Conservation (phyloP, 2,329 filamentous ascomycete genomes). For the Neophaeococcomyces aloes region DNA sequence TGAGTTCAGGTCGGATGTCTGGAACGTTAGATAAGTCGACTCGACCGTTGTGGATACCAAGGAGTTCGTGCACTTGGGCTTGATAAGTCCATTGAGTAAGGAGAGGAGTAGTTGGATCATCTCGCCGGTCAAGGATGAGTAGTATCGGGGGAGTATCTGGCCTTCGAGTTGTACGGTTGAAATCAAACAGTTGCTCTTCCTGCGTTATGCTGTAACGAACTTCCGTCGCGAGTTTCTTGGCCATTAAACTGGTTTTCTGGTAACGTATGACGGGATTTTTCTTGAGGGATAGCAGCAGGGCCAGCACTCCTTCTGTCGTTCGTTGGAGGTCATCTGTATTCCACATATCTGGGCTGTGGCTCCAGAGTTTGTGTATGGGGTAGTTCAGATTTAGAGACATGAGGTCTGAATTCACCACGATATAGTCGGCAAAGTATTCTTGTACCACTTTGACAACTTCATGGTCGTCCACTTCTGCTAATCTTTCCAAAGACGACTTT, state of each 20-base stretch:
- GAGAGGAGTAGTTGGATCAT: conserved; percentile 88
- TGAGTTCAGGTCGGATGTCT: conserved; percentile 74
- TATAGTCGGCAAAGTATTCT: conserved; percentile 92
- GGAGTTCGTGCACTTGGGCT: conserved; percentile 96
- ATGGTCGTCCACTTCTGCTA: conserved; percentile 94
- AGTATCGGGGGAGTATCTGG: conserved; percentile 82
- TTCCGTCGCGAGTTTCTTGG: conserved; percentile 88
- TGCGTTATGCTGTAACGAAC: conserved; percentile 87
- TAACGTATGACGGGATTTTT: conserved; percentile 95
- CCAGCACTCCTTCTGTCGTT: conserved; percentile 76
- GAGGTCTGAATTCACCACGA: conserved; percentile 88
- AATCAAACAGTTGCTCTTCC: conserved; percentile 93
- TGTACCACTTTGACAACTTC: conserved; percentile 91
- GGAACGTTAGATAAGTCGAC: conserved; percentile 78
- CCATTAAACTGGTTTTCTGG: conserved; percentile 76
- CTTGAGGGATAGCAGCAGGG: conserved; percentile 76
- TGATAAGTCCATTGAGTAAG: conserved; percentile 99
- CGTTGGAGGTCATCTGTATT: conserved; percentile 79
- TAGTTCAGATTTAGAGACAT: conserved; percentile 68
- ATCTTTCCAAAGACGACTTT: conserved; percentile 84
- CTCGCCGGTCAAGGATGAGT: conserved; percentile 77
- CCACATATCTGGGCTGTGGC: conserved; percentile 72
- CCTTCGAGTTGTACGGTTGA: conserved; percentile 55
- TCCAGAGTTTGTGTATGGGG: conserved; percentile 70
- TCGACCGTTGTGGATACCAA: conserved; percentile 90